Percentiles rank a stretch among this genome's conserved stretches.
These are phyloP conservation scores for Microdochium nivale DNA, from an alignment of 2,329 filamentous ascomycete species.

Conservation along the genomic window DNA sequence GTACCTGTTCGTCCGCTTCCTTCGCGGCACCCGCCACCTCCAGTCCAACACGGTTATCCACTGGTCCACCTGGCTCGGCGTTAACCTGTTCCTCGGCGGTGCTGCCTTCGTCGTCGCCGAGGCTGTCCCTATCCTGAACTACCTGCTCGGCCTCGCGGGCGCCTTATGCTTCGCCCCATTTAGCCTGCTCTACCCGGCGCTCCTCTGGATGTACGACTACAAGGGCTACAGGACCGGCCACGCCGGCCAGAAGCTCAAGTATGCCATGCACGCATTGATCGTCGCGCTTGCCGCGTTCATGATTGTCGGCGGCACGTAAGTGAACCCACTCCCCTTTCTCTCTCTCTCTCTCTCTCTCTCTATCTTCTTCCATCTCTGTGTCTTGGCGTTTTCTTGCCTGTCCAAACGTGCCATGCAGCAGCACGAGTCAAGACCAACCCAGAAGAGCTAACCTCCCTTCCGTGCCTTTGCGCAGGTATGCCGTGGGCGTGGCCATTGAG, in stretches of 20 bases:
- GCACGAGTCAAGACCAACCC: not conserved
- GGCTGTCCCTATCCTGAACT: constrained; percentile 26
- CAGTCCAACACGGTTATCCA: constrained; percentile 23
- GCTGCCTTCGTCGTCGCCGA: constrained; percentile 22
- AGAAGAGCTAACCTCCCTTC: no score
- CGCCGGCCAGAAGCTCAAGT: constrained; percentile 9
- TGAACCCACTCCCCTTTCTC: no score
- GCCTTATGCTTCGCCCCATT: constrained; percentile 20
- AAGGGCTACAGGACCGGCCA: constrained; percentile 4
- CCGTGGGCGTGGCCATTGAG: not conserved
- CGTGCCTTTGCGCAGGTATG: not conserved
- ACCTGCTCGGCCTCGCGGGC: constrained; percentile 21
- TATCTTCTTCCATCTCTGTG: no score
- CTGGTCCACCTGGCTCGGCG: constrained; percentile 26
- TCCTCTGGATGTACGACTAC: constrained; percentile 18
- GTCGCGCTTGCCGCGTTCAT: constrained; percentile 14
- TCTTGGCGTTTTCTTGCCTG: not conserved
- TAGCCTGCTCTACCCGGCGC: constrained; percentile 16
- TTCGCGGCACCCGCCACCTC: constrained; percentile 25
- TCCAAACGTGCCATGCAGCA: not conserved
- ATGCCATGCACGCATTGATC: constrained; percentile 14
- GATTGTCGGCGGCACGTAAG: constrained; percentile 17
- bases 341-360: no score
- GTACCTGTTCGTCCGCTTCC: constrained; percentile 28
- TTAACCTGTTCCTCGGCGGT: constrained; percentile 17